Percentiles rank a stretch among this genome's conserved stretches.
Conservation (phyloP, 2,329 filamentous ascomycete genomes). For the Colletotrichum echinochloae region DNA sequence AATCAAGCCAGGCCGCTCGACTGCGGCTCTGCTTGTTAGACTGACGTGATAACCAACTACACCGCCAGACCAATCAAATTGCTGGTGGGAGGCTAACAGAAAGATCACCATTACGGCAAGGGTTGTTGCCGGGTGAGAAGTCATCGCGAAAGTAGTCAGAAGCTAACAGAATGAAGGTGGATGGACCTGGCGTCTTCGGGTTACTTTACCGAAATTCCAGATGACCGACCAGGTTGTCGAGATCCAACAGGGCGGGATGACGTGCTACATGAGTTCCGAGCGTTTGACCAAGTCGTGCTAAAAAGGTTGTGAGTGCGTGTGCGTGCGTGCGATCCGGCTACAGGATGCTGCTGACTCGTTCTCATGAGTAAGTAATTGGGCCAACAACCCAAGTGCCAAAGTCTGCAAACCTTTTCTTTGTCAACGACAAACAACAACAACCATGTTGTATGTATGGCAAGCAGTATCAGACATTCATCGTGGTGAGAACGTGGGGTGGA, state of each 20-base stretch:
- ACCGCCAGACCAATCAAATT: conserved; percentile 43
- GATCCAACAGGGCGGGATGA: background rate
- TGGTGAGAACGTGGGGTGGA: conserved; percentile 1
- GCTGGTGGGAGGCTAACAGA: fast-evolving
- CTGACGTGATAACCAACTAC: conserved; percentile 63
- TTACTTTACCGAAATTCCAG: background rate
- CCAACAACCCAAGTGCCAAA: no score
- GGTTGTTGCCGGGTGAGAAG: background rate
- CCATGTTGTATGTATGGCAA: background rate
- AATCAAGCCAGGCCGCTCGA: background rate
- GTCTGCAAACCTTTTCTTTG: background rate
- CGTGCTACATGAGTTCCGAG: no score
- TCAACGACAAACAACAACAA: no score
- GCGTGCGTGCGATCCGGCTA: background rate
- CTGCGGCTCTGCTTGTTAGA: conserved; percentile 49
- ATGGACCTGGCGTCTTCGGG: conserved; percentile 17
- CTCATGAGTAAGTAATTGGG: background rate
- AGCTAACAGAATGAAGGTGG: conserved; percentile 6
- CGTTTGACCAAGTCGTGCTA: background rate
- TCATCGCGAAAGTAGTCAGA: conserved; percentile 6
- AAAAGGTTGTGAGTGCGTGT: background rate
- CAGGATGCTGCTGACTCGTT: conserved; percentile 19
- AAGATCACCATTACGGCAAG: conserved; percentile 5
- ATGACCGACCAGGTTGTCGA: background rate
- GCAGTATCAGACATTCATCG: background rate